Evolutionary conservation across 2,329 filamentous ascomycete species (phyloP).

Genomic region (Nemania diffusa): DNA sequence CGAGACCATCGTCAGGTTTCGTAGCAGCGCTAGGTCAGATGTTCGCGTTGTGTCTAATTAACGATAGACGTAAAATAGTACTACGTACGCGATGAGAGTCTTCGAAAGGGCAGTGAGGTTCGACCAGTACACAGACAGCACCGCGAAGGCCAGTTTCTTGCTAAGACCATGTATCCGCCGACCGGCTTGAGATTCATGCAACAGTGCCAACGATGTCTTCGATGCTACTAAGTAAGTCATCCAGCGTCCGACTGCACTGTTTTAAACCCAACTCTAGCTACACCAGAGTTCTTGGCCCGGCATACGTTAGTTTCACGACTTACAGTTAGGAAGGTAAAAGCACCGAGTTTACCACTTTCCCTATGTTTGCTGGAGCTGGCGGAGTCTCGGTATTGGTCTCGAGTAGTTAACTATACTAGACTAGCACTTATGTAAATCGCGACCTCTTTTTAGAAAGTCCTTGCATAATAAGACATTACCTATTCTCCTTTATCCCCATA

Average conservation of each 20-base stretch:
- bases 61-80: not conserved
- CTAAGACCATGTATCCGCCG: not conserved
- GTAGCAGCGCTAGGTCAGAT: not conserved
- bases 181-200: conserved; percentile 1
- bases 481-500: not conserved
- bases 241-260: not conserved
- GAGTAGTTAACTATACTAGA: not conserved
- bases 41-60: not conserved
- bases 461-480: not conserved
- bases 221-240: not conserved
- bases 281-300: conserved; percentile 9
- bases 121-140: not conserved
- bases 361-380: conserved; percentile 1
- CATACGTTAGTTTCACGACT: conserved; percentile 5
- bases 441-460: conserved; percentile 20
- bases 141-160: not conserved
- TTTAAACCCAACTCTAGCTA: conserved; percentile 1
- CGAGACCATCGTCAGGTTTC: not conserved
- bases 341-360: conserved; percentile 1
- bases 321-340: not conserved
- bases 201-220: not conserved
- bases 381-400: not conserved
- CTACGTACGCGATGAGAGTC: not conserved
- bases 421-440: conserved; percentile 13
- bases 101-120: not conserved